phyloP scores from a whole-genome alignment of 2,329 filamentous ascomycete species.

The Paraphaeosphaeria minitans region DNA sequence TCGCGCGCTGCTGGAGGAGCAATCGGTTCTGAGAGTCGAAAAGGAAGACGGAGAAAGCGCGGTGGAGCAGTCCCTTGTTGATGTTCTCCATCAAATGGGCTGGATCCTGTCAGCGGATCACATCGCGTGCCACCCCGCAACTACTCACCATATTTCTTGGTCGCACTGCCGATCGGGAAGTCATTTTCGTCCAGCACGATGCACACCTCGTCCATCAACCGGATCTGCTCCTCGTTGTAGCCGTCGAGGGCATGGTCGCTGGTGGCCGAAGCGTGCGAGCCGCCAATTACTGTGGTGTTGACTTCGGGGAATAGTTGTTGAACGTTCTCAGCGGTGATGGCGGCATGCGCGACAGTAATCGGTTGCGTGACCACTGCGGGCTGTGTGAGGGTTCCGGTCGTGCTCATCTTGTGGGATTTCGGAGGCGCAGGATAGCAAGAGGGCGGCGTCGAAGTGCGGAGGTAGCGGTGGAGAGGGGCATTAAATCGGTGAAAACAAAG shows the following conservation, averaged over 20 bases:
- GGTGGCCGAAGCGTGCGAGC: conserved; percentile 64
- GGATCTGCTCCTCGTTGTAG: conserved; percentile 96
- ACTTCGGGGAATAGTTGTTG: conserved; percentile 87
- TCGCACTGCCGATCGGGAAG: conserved; percentile 89
- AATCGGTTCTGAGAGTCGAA: conserved; percentile 94
- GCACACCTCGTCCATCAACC: conserved; percentile 98
- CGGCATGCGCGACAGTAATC: conserved; percentile 48
- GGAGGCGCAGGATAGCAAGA: not conserved
- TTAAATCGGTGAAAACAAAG: conserved; percentile 9
- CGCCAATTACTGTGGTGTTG: conserved; percentile 63
- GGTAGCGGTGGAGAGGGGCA: conserved; percentile 6
- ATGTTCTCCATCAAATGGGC: conserved; percentile 99
- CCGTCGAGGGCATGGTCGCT: conserved; percentile 75
- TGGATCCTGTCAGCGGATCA: conserved; percentile 42
- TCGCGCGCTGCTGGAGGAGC: conserved; percentile 91
- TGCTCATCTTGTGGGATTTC: conserved; percentile 37
- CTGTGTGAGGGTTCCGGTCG: conserved; percentile 38
- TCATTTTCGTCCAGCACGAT: conserved; percentile 95
- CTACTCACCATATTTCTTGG: conserved; percentile 92
- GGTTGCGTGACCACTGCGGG: conserved; percentile 31
- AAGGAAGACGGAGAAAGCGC: conserved; percentile 96
- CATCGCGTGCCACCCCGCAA: not conserved
- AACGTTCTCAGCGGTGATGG: conserved; percentile 85
- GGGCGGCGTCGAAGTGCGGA: not conserved
- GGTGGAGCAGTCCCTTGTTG: conserved; percentile 91